Conservation (phyloP, 805 yeast species). For the Metschnikowia orientalis region DNA sequence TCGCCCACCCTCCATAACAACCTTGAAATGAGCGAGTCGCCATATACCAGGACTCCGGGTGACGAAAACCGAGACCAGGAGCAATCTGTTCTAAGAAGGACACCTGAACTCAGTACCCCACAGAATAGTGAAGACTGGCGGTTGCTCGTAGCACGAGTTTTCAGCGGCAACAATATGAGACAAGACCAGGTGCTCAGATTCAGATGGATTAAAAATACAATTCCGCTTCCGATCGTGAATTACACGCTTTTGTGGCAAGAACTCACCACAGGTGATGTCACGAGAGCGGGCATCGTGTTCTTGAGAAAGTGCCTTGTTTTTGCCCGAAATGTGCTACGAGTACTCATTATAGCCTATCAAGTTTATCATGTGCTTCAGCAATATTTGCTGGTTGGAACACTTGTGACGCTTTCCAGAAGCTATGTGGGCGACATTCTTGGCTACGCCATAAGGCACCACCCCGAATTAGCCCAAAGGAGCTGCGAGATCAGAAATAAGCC, state of each 20-base stretch:
- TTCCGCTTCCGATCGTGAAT: conserved; percentile 16
- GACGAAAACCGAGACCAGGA: too few relatives aligned
- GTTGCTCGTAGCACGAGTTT: not conserved
- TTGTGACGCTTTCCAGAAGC: conserved; percentile 28
- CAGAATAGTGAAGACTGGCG: too few relatives aligned
- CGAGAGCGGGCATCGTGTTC: conserved; percentile 2
- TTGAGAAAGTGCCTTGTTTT: conserved; percentile 4
- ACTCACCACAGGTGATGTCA: conserved; percentile 6
- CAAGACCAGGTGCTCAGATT: conserved; percentile 1
- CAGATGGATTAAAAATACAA: conserved; percentile 7
- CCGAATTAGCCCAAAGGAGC: conserved; percentile 12
- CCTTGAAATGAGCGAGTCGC: too few relatives aligned
- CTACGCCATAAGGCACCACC: conserved; percentile 21
- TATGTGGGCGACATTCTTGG: conserved; percentile 28
- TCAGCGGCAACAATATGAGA: not conserved
- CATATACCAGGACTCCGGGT: too few relatives aligned
- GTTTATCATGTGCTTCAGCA: conserved; percentile 15
- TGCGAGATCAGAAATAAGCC: conserved; percentile 4
- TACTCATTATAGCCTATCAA: conserved; percentile 5
- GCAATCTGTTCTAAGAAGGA: conserved; percentile 17
- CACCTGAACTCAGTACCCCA: too few relatives aligned
- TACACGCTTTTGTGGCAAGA: conserved; percentile 14
- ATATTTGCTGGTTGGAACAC: conserved; percentile 24
- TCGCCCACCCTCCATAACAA: too few relatives aligned
- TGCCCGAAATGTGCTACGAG: conserved; percentile 10